Conservation (phyloP, 2,329 filamentous ascomycete genomes). For the Delphinella strobiligena region DNA sequence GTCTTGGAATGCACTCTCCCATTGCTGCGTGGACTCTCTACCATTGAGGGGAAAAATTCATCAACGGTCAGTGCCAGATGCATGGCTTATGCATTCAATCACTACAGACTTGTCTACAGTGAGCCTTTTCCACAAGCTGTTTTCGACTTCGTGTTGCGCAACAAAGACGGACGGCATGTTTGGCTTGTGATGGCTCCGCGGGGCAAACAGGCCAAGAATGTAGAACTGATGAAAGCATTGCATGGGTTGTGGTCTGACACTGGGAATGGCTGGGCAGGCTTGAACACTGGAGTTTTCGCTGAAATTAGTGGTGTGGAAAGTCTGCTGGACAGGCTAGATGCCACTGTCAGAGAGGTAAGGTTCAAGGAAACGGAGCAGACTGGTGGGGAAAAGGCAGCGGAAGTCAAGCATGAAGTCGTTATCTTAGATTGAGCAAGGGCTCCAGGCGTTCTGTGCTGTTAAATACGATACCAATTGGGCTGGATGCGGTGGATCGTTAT, state of each 20-base stretch:
- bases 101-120: constrained; percentile 27
- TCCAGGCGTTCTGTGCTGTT: not conserved
- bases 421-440: constrained; percentile 4
- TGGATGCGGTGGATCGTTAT: not conserved
- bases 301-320: constrained; percentile 22
- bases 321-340: constrained; percentile 26
- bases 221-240: constrained; percentile 21
- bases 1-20: constrained; percentile 50
- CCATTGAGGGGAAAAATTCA: constrained; percentile 37
- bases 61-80: constrained; percentile 12
- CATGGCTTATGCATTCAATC: constrained; percentile 22
- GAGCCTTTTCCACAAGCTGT: constrained; percentile 23
- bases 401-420: constrained; percentile 3
- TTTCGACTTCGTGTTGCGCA: constrained; percentile 25
- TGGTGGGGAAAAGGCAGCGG: not conserved
- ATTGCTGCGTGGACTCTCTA: constrained; percentile 49
- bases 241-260: constrained; percentile 20
- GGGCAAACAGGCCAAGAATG: constrained; percentile 5
- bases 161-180: constrained; percentile 19
- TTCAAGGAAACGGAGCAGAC: not conserved
- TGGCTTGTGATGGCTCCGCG: constrained; percentile 26
- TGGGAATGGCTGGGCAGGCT: constrained; percentile 25
- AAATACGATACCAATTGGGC: not conserved
- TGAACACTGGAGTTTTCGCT: constrained; percentile 25
- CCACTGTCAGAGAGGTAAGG: constrained; percentile 20